A percentile compares a stretch with the other conserved stretches of the same genome.
These are phyloP conservation scores for Phialophora tarda DNA, from an alignment of 2,329 filamentous ascomycete species.

Conservation along the genomic window DNA sequence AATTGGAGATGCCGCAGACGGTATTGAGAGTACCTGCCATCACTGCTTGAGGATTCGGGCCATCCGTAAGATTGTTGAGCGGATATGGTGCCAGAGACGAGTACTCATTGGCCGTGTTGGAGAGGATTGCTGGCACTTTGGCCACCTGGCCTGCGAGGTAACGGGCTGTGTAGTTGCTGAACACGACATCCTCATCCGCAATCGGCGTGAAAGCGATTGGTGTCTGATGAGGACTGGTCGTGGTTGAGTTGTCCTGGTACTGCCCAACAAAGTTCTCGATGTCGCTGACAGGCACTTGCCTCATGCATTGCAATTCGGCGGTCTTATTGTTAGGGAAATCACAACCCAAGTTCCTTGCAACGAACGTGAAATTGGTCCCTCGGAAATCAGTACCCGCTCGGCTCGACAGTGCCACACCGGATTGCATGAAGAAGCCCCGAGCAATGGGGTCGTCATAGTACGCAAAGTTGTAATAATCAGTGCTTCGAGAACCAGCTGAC, in stretches of 20 bases:
- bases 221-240: conserved; percentile 10
- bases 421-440: conserved; percentile 23
- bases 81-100: conserved; percentile 15
- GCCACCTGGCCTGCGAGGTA: conserved; percentile 33
- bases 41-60: conserved; percentile 15
- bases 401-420: conserved; percentile 14
- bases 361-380: conserved; percentile 43
- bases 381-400: conserved; percentile 28
- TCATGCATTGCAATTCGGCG: conserved; percentile 43
- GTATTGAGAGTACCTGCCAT: conserved; percentile 14
- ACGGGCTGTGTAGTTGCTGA: conserved; percentile 41
- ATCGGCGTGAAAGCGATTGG: conserved; percentile 37
- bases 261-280: conserved; percentile 42
- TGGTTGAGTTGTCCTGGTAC: conserved; percentile 35
- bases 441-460: conserved; percentile 41
- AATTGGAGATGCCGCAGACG: conserved; percentile 13
- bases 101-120: conserved; percentile 15
- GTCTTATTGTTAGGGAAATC: conserved; percentile 34
- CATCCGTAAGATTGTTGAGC: conserved; percentile 8
- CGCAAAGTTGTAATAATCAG: conserved; percentile 32
- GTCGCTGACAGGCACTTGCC: conserved; percentile 37
- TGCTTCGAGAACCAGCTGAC: conserved; percentile 45
- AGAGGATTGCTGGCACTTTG: conserved; percentile 33
- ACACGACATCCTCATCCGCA: conserved; percentile 42
- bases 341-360: conserved; percentile 43